These are phyloP conservation scores for Coprinopsis strossmayeri DNA, from an alignment of 768 basidiomycete genomes.

Conservation along the genomic window DNA sequence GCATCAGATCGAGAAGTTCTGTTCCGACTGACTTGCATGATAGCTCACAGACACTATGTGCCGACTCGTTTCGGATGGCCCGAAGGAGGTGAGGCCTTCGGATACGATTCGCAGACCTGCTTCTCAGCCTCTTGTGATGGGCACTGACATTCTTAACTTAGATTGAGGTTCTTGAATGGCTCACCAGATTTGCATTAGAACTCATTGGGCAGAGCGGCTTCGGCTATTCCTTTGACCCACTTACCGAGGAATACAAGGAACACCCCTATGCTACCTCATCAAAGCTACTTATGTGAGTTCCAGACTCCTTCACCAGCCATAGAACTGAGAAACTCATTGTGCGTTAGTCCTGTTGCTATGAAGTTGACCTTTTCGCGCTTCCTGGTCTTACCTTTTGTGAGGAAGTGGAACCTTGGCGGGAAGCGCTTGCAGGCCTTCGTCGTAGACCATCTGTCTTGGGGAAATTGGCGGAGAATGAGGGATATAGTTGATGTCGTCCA, in stretches of 20 bases:
- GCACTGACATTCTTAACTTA: conserved; percentile 19
- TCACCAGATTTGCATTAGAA: conserved; percentile 39
- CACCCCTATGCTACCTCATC: conserved; percentile 24
- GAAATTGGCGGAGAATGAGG: too few species aligned
- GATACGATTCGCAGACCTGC: background rate
- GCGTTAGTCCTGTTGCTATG: conserved; percentile 11
- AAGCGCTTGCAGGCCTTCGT: conserved; percentile 25
- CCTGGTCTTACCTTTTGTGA: conserved; percentile 5
- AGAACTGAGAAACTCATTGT: background rate
- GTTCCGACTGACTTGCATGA: too few species aligned
- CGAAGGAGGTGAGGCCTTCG: conserved; percentile 18
- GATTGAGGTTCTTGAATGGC: conserved; percentile 20
- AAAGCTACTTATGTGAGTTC: conserved; percentile 26
- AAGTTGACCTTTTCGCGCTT: conserved; percentile 7
- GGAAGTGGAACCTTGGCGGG: conserved; percentile 2
- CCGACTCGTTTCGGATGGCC: too few species aligned
- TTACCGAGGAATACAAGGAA: too few species aligned
- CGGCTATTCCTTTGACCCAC: conserved; percentile 26
- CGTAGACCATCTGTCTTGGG: conserved; percentile 17
- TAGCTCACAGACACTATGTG: too few species aligned
- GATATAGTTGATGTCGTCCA: conserved; percentile 27
- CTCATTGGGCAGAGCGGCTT: conserved; percentile 42
- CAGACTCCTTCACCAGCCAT: too few species aligned
- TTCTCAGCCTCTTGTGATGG: background rate
- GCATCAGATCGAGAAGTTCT: too few species aligned